Percentiles rank a stretch among this genome's conserved stretches.
Conservation (phyloP, 2,329 filamentous ascomycete species). For the Calonectria crousiana region DNA sequence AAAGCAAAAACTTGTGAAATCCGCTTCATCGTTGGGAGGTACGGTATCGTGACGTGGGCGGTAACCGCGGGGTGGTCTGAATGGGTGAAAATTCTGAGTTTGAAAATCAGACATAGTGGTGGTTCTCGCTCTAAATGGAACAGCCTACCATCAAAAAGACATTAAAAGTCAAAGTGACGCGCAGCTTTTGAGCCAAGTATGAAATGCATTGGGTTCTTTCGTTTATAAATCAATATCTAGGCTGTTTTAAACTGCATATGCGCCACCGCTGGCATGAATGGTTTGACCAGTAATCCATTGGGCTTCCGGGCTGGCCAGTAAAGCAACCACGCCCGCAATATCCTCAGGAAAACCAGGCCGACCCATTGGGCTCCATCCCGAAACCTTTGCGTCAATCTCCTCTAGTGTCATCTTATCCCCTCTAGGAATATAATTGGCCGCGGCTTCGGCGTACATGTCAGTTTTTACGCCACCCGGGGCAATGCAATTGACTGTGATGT, state of each 20-base stretch:
- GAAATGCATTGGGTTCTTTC: no score
- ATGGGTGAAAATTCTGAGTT: no score
- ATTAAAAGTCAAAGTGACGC: no score
- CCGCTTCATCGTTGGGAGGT: no score
- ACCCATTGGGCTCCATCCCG: background rate
- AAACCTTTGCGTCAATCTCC: background rate
- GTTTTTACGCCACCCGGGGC: conserved; percentile 77
- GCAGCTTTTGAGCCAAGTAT: no score
- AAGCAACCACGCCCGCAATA: background rate
- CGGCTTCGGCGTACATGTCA: conserved; percentile 76
- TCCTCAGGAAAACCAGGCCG: background rate
- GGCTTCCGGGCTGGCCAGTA: background rate
- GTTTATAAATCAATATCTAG: no score
- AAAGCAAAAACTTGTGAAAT: no score
- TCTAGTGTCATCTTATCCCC: conserved; percentile 35
- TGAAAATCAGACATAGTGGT: no score
- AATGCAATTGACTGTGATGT: conserved; percentile 76
- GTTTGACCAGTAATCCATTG: background rate
- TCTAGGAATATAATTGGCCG: conserved; percentile 70
- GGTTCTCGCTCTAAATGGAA: no score
- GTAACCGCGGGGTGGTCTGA: no score
- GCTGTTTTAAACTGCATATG: background rate
- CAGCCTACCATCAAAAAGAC: no score
- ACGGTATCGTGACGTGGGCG: no score
- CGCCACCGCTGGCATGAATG: background rate